Evolutionary conservation across 768 basidiomycete genomes (phyloP).

Genomic region (Naganishia antarctica): DNA sequence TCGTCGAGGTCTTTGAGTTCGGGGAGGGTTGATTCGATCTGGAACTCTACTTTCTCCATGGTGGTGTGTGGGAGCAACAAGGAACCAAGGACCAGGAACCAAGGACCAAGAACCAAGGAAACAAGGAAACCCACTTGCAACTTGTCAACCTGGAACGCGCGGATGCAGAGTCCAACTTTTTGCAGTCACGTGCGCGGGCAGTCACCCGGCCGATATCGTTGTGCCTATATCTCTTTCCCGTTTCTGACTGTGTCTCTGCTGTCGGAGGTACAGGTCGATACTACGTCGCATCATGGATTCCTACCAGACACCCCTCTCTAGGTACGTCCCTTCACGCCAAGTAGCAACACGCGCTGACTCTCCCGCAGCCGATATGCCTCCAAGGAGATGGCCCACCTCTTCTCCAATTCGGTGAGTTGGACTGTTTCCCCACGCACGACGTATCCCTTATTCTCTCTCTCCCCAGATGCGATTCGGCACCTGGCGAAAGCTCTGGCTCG

Average conservation of each 20-base stretch:
- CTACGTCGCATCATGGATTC: constrained; percentile 40
- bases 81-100: not conserved
- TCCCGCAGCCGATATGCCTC: constrained; percentile 86
- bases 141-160: no score
- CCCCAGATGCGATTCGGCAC: constrained; percentile 84
- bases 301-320: constrained; percentile 50
- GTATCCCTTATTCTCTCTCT: not conserved
- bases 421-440: not conserved
- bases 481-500: constrained; percentile 93
- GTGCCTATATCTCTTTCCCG: no score
- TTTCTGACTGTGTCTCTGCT: no score
- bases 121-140: not conserved
- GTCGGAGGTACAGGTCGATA: no score
- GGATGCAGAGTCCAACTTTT: constrained; percentile 6
- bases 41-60: constrained; percentile 92
- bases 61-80: constrained; percentile 1
- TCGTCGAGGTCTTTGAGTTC: constrained; percentile 89
- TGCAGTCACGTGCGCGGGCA: not conserved
- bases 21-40: constrained; percentile 93
- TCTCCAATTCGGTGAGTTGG: constrained; percentile 81
- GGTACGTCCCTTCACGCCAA: constrained; percentile 31
- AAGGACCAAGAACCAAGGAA: not conserved
- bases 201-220: not conserved
- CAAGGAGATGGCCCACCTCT: constrained; percentile 95
- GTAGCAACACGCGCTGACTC: not conserved